phyloP scores from a whole-genome alignment of 1,284 basidiomycete genomes.

The Neonothopanus nambi region DNA sequence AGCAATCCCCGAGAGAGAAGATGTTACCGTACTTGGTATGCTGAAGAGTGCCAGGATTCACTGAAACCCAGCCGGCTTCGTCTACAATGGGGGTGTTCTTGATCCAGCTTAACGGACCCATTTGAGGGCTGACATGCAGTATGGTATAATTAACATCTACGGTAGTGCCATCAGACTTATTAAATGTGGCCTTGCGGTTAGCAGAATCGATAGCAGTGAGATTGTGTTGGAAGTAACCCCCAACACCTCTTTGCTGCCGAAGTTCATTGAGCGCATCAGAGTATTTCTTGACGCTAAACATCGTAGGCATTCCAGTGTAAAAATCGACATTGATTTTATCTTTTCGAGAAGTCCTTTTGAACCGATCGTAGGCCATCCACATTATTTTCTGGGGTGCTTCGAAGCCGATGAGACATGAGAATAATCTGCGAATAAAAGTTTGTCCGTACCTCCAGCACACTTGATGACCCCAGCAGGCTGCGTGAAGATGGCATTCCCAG shows the following conservation, averaged over 20 bases:
- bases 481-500: constrained; percentile 91
- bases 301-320: constrained; percentile 89
- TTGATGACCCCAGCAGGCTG: constrained; percentile 95
- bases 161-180: constrained; percentile 65
- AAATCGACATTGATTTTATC: constrained; percentile 76
- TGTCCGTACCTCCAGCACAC: constrained; percentile 81
- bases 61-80: constrained; percentile 84
- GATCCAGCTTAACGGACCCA: constrained; percentile 85
- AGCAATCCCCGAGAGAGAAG: constrained; percentile 90
- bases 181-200: constrained; percentile 84
- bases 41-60: constrained; percentile 79
- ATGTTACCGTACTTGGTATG: constrained; percentile 86
- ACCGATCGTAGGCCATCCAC: constrained; percentile 92
- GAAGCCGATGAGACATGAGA: constrained; percentile 2
- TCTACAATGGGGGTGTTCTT: constrained; percentile 82
- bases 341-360: constrained; percentile 56
- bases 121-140: constrained; percentile 88
- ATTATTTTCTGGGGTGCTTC: constrained; percentile 90
- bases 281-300: constrained; percentile 94
- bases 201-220: constrained; percentile 73
- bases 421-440: background rate
- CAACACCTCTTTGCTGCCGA: constrained; percentile 79
- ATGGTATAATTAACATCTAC: constrained; percentile 79
- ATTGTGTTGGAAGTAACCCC: constrained; percentile 83
- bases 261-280: constrained; percentile 82